Percentiles rank a stretch among this genome's conserved stretches.
phyloP scores from a whole-genome alignment of 2,329 filamentous ascomycete species.

The Colletotrichum sp. region DNA sequence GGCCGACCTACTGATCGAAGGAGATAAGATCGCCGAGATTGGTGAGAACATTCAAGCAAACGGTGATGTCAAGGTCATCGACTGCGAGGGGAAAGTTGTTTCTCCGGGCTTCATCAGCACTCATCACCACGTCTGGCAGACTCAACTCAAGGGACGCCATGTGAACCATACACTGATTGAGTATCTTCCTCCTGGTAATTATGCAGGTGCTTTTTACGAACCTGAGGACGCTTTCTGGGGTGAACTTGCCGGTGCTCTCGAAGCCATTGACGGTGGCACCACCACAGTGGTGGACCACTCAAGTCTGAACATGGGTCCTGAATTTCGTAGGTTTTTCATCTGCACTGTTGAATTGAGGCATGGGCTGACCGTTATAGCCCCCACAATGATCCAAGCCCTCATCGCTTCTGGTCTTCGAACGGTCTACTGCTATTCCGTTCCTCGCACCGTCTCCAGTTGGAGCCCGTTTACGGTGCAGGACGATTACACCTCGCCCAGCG shows the following conservation, averaged over 20 bases:
- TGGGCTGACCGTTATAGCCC: slow-evolving; percentile 2
- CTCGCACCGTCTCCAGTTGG: slow-evolving; percentile 33
- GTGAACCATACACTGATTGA: slow-evolving; percentile 27
- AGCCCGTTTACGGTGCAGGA: slow-evolving; percentile 28
- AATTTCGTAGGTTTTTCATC: neutral
- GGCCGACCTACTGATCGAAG: neutral
- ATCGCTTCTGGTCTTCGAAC: slow-evolving; percentile 49
- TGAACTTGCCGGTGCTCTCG: slow-evolving; percentile 43
- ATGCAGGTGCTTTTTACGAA: slow-evolving; percentile 22
- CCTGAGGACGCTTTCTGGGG: slow-evolving; percentile 51
- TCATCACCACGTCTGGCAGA: slow-evolving; percentile 51
- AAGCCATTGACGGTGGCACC: slow-evolving; percentile 45
- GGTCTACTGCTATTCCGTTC: slow-evolving; percentile 47
- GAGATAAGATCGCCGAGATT: slow-evolving; percentile 27
- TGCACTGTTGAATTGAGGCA: fast-evolving
- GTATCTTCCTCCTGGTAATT: slow-evolving; percentile 30
- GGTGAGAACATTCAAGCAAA: slow-evolving; percentile 39
- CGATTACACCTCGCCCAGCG: slow-evolving; percentile 37
- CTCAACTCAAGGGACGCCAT: slow-evolving; percentile 31
- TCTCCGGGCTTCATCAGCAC: slow-evolving; percentile 49
- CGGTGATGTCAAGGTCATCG: slow-evolving; percentile 35
- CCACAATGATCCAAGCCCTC: slow-evolving; percentile 40
- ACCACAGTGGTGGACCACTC: slow-evolving; percentile 35
- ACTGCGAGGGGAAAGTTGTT: slow-evolving; percentile 43
- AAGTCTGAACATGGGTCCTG: slow-evolving; percentile 11